A percentile compares a stretch with the other conserved stretches of the same genome.
Evolutionary conservation across 495 filamentous ascomycete species (phyloP).

Genomic region (Penicillium angulare): DNA sequence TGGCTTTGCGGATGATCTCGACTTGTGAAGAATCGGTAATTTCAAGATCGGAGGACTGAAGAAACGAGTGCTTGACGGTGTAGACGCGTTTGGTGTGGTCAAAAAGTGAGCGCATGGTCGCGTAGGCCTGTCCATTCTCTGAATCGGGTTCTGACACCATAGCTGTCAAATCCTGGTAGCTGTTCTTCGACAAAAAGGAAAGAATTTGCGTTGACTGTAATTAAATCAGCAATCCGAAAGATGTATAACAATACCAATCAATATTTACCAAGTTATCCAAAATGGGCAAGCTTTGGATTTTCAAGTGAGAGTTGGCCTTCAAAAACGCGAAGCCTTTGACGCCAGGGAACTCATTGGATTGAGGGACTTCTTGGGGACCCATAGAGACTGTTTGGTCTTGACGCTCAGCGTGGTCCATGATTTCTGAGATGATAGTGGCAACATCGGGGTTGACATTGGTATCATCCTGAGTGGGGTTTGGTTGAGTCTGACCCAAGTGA

Average conservation of each 20-base stretch:
- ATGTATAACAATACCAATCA: background rate
- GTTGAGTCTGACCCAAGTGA: slow-evolving; percentile 17
- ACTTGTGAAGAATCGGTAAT: slow-evolving; percentile 65
- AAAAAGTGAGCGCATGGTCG: slow-evolving; percentile 74
- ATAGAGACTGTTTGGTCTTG: slow-evolving; percentile 45
- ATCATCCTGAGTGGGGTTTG: slow-evolving; percentile 12
- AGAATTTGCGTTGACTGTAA: slow-evolving; percentile 68
- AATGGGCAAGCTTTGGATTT: slow-evolving; percentile 68
- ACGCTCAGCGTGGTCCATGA: slow-evolving; percentile 49
- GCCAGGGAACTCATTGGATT: slow-evolving; percentile 28
- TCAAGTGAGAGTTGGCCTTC: slow-evolving; percentile 58
- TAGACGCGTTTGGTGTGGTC: slow-evolving; percentile 79
- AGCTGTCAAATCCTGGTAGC: slow-evolving; percentile 69
- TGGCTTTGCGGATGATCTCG: slow-evolving; percentile 79
- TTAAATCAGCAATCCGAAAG: slow-evolving; percentile 3
- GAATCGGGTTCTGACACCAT: slow-evolving; percentile 72
- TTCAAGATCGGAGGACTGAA: slow-evolving; percentile 69
- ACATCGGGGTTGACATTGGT: slow-evolving; percentile 33
- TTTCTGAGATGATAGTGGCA: slow-evolving; percentile 41
- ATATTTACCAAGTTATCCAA: slow-evolving; percentile 65
- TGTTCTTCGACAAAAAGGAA: slow-evolving; percentile 63
- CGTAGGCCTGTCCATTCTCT: slow-evolving; percentile 78
- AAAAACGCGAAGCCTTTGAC: slow-evolving; percentile 42
- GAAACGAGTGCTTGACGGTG: slow-evolving; percentile 65
- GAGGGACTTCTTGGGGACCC: slow-evolving; percentile 35